Evolutionary conservation across 257 asterid species (phyloP).

Genomic region (Ligustrum vulgare): DNA sequence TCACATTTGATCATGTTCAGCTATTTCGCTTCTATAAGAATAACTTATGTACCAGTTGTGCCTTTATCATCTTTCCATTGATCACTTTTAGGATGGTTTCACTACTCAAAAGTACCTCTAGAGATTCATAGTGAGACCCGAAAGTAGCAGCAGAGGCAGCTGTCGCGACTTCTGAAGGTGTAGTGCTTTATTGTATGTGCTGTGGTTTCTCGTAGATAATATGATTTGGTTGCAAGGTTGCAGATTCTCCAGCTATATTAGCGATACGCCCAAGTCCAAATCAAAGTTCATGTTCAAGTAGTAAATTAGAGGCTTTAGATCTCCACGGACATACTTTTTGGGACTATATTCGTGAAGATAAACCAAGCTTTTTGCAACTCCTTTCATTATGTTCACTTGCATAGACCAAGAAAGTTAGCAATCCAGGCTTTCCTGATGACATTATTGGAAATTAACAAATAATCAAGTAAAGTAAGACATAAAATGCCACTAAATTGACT

Average conservation of each 20-base stretch:
- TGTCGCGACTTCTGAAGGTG: slow-evolving; percentile 52
- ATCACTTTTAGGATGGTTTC: slow-evolving; percentile 78
- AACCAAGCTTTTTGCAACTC: slow-evolving; percentile 74
- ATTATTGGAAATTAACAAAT: not conserved
- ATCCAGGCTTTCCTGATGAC: slow-evolving; percentile 67
- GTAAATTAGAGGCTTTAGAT: slow-evolving; percentile 86
- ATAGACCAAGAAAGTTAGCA: slow-evolving; percentile 69
- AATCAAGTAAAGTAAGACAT: not conserved
- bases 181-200: slow-evolving; percentile 38
- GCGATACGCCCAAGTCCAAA: slow-evolving; percentile 94
- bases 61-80: too few relatives aligned
- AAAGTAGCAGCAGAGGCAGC: slow-evolving; percentile 48
- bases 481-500: not conserved
- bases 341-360: slow-evolving; percentile 90
- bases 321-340: slow-evolving; percentile 90
- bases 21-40: too few relatives aligned
- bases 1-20: too few relatives aligned
- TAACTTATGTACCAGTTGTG: too few relatives aligned
- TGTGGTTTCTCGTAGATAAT: slow-evolving; percentile 54
- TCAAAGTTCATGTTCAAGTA: slow-evolving; percentile 75
- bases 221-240: slow-evolving; percentile 55
- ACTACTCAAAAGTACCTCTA: slow-evolving; percentile 70
- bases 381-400: slow-evolving; percentile 75
- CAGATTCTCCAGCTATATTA: slow-evolving; percentile 79
- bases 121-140: slow-evolving; percentile 74